Base-by-base conservation (phyloP, 75 land plant genomes). In the Pinus albicaulis region DNA sequence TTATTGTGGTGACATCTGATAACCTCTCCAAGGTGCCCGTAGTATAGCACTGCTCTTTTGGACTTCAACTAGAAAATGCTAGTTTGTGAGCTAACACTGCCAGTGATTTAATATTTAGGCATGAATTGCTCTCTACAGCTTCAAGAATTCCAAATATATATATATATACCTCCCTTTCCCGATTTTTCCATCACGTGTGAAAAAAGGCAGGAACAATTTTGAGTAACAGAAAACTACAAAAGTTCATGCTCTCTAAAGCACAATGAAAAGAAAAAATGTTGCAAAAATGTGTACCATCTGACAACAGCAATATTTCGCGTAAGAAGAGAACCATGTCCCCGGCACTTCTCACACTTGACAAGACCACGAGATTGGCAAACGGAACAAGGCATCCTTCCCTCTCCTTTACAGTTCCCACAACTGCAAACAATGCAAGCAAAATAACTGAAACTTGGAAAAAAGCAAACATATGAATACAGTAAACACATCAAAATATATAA, bases 331-430 rank as follows among this genome's bases (percentile, higher is more conserved):
- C 93, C 97, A 73, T 82, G 62, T 59, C 94, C 92, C 10, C 55
- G 72, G 76, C 99, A 96, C 5, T 73, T 84, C 55, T 81, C 83
- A 82, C 99, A 96, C 77, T 86, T 90, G n/a, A 96, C 71, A 5
- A 87, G 81, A 56, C 97, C 99, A 71, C 86, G 92, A n/a, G 98
- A 93, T 76, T 80, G 85, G 83, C 98, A 95, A 24, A 76, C 79
- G 56, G 73, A 73, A 85, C 98, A 95, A 28, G 86, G 89, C 77
- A 93, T 75, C 74, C 74, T 86, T 65, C 99, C 99, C 63, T 90
- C 87, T 1, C 99, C 97, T 76, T 84, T 71, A 61, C 99, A 96
- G 55, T 78, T 85, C 12, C 25, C 59, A 75, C 99, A 96, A 66
- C 99, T 96, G 91, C 75, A 86, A 36, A 72, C 0, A 73, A 72